Conservation (phyloP, 2,329 filamentous ascomycete genomes). For the Paradendryphiella salina region DNA sequence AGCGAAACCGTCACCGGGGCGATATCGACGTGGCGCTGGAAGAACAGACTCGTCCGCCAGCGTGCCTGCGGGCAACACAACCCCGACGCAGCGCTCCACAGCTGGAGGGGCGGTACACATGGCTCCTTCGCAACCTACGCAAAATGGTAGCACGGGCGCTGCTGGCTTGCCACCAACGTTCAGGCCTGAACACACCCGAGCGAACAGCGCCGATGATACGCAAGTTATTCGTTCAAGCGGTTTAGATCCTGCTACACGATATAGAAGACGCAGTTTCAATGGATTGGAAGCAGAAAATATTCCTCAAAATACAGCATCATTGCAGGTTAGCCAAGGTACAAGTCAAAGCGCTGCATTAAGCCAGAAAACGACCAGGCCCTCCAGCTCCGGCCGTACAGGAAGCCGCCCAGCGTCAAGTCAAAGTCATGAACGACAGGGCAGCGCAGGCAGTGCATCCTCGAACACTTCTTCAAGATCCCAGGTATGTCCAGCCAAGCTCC, state of each 20-base stretch:
- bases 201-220: conserved; percentile 70
- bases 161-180: conserved; percentile 22
- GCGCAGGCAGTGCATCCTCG: conserved; percentile 45
- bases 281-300: conserved; percentile 55
- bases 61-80: conserved; percentile 32
- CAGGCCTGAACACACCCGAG: conserved; percentile 58
- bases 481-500: conserved; percentile 27
- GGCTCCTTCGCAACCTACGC: conserved; percentile 60
- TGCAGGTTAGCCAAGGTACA: conserved; percentile 15
- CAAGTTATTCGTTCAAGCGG: conserved; percentile 60
- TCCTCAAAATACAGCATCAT: conserved; percentile 22
- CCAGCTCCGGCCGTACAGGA: conserved; percentile 34
- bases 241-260: conserved; percentile 73
- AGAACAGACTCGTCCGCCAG: conserved; percentile 55
- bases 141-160: conserved; percentile 58
- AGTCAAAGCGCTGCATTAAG: conserved; percentile 19
- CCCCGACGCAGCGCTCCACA: conserved; percentile 40
- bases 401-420: conserved; percentile 42
- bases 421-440: conserved; percentile 45
- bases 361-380: conserved; percentile 28
- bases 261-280: conserved; percentile 81
- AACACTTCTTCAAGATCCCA: conserved; percentile 40
- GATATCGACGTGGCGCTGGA: conserved; percentile 73
- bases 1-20: conserved; percentile 73
- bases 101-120: conserved; percentile 49